Evolutionary conservation across 2,329 filamentous ascomycete genomes (phyloP), one percentile per base, ranked within the genome.

Genomic region (Ophiostoma triangulosporum): DNA sequence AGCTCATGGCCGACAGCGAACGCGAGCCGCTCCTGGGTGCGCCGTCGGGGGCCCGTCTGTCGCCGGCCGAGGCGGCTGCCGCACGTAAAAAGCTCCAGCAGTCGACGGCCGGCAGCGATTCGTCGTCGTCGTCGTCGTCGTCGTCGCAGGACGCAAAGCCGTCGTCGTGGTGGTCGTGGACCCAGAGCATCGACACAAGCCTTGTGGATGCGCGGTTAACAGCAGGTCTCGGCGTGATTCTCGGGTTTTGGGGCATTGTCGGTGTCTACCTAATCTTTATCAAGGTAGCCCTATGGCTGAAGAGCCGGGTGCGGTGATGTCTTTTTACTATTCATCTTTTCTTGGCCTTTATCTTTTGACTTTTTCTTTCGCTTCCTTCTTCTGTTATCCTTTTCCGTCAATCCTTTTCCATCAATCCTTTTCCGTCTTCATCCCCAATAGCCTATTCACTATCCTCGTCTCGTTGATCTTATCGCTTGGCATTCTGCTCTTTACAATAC

Each of bases 241-340:
- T 73, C 22, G 67, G 68, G 1, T 73, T 74, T 56, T 77, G 74
- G 75, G 67, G 66, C 27, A 60, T 73, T 15, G 73, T 75, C 0
- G 70, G 74, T 2, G 61, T 70, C 33, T 77, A 76, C 54, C 68
- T 77, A 54, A 57, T 69, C 32, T 75, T 76, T 49, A 74, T 70
- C 14, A 72, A 76, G 59, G 63, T 66, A 12, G 57, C 57, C 2
- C 17, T 62, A 17, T 62, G 57, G 59, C 12, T 58, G 33, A 63
- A 62, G 56, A 49, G 57, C 33, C 53, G 56, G 24, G n/a, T 59
- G 43, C 58, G 58, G 27, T 48, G n/a, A n/a, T n/a, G n/a, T n/a
- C n/a, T n/a, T n/a, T n/a, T n/a, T n/a, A n/a, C n/a, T 14, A 38
- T 48, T 27, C 36, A 31, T 29, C 6, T 36, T 20, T 12, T 22